Evolutionary conservation across 352 stramenopile genomes (phyloP).

Genomic region (Pythium plurisporium): DNA sequence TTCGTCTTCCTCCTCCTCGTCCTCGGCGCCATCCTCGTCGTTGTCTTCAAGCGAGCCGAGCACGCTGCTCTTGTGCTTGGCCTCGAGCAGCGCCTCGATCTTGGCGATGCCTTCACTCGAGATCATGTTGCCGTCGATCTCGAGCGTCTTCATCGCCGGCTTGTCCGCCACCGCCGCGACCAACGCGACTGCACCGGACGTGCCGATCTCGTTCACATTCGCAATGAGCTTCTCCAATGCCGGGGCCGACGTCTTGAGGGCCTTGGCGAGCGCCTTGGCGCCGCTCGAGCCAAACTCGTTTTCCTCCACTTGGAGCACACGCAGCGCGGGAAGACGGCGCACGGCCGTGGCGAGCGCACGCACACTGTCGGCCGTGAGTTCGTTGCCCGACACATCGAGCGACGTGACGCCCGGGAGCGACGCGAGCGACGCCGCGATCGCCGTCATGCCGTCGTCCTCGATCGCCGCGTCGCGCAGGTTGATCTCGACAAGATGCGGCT

Average conservation of each 20-base stretch:
- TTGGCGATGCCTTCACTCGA: conserved; percentile 52
- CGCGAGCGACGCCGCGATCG: conserved; percentile 78
- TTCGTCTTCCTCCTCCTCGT: conserved; percentile 50
- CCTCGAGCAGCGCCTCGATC: conserved; percentile 46
- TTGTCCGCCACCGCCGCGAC: conserved; percentile 59
- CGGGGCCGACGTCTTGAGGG: conserved; percentile 45
- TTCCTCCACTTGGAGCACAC: conserved; percentile 88
- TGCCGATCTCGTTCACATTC: conserved; percentile 88
- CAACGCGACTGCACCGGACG: conserved; percentile 82
- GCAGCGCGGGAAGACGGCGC: conserved; percentile 46
- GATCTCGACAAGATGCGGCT: conserved; percentile 73
- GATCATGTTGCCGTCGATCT: conserved; percentile 84
- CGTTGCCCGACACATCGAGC: conserved; percentile 94
- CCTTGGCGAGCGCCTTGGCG: conserved; percentile 62
- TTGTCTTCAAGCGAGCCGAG: conserved; percentile 80
- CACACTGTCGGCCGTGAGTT: conserved; percentile 74
- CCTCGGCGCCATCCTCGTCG: conserved; percentile 73
- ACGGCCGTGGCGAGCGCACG: conserved; percentile 42
- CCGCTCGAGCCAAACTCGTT: conserved; percentile 92
- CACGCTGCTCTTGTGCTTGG: conserved; percentile 46
- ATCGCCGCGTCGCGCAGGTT: conserved; percentile 90
- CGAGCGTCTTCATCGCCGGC: conserved; percentile 40
- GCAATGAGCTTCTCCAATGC: conserved; percentile 77
- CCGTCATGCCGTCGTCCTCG: conserved; percentile 85
- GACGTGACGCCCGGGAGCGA: conserved; percentile 38